Evolutionary conservation across 2,329 filamentous ascomycete genomes (phyloP).

Genomic region (Cryphonectria nitschkei): DNA sequence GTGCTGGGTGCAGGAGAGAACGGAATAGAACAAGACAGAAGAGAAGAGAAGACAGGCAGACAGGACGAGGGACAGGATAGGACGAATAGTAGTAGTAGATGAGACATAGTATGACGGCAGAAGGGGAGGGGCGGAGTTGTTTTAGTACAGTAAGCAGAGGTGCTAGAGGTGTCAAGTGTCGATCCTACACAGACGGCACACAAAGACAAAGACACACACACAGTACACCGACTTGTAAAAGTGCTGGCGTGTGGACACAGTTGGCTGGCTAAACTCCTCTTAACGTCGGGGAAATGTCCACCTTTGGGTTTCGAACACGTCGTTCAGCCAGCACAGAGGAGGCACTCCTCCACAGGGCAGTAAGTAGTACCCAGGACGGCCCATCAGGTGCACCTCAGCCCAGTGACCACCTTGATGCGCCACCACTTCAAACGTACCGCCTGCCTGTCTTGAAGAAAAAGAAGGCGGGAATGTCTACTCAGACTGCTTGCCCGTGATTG

Average conservation of each 20-base stretch:
- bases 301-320: background rate
- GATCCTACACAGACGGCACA: background rate
- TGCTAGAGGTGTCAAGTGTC: background rate
- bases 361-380: background rate
- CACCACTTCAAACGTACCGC: background rate
- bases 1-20: background rate
- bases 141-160: background rate
- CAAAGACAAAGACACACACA: background rate
- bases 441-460: background rate
- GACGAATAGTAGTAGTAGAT: background rate
- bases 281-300: background rate
- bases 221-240: background rate
- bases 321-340: background rate
- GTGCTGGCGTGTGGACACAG: conserved; percentile 2
- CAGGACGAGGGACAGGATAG: background rate
- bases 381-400: background rate
- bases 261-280: background rate
- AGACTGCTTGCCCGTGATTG: no score
- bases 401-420: no score
- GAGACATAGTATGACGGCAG: no score
- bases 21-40: background rate
- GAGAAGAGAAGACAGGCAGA: background rate
- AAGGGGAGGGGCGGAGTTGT: background rate
- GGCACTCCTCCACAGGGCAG: background rate
- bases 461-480: no score